Percentiles rank a stretch among this genome's conserved stretches.
These are phyloP conservation scores for Cladophialophora chaetospira DNA, from an alignment of 2,329 filamentous ascomycete species.

Conservation along the genomic window DNA sequence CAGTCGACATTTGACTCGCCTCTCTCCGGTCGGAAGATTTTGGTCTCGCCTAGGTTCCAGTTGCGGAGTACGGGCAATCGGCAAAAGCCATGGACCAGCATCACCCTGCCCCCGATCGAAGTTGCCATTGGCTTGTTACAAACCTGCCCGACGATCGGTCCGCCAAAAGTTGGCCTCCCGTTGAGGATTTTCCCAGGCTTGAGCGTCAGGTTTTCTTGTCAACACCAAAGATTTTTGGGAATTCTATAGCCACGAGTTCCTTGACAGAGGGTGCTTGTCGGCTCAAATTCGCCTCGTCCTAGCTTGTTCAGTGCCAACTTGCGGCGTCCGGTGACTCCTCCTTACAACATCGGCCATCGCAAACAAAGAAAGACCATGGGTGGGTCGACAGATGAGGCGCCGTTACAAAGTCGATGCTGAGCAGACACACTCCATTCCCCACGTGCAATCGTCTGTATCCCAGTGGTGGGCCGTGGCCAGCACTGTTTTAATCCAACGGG, in stretches of 20 bases:
- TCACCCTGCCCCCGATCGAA: constrained; percentile 10
- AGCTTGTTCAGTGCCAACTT: constrained; percentile 1
- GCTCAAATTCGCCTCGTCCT: constrained; percentile 20
- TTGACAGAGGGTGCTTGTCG: constrained; percentile 7
- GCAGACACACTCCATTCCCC: not conserved
- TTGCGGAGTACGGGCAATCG: constrained; percentile 10
- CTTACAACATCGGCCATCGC: not conserved
- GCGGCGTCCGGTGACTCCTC: constrained; percentile 11
- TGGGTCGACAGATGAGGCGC: constrained; percentile 10
- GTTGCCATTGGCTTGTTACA: constrained; percentile 19
- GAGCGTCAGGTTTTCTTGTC: constrained; percentile 18
- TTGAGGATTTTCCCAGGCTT: constrained; percentile 17
- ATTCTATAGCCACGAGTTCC: constrained; percentile 15
- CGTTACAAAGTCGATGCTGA: not conserved
- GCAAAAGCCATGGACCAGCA: constrained; percentile 8
- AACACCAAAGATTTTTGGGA: constrained; percentile 11
- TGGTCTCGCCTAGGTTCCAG: constrained; percentile 14
- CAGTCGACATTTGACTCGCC: not conserved
- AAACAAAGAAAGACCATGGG: constrained; percentile 13
- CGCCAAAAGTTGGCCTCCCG: constrained; percentile 20
- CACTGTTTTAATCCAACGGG: constrained; percentile 5
- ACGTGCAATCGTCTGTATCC: constrained; percentile 10
- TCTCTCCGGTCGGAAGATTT: constrained; percentile 27
- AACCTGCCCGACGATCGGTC: constrained; percentile 22
- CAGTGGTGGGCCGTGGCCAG: constrained; percentile 2